Evolutionary conservation across 192 early-diverging fungal species (phyloP), one percentile per base, ranked within the genome.

Genomic region (Backusella circina): DNA sequence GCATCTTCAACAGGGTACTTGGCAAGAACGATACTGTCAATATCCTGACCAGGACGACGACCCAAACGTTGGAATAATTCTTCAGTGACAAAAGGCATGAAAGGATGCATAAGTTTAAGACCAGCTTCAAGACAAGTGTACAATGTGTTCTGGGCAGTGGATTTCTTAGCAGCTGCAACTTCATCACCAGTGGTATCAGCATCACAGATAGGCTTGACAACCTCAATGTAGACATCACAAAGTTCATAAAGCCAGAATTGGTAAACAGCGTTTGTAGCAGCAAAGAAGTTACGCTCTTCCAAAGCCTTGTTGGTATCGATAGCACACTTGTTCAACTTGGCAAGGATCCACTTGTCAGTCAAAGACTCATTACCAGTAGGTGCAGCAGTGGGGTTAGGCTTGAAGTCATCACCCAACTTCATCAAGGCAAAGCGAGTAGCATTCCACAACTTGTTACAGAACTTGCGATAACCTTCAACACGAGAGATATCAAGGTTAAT

Each of bases 371-470:
- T 85, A n/a, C 95, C 95, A 57, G 93, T 91, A 33, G 79, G 82
- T 76, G 81, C 33, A 32, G 51, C 21, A 33, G 84, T 79, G 26
- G 88, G 71, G 26, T 75, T 79, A 2, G 96, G 96, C 77, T 87
- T 88, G 83, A 95, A 99, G 67, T 92, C 90, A 21, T 88, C 89
- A n/a, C 94, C 96, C 18, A 99, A 88, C 88, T 98, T 98, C 87
- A 95, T 91, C 65, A 96, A 78, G n/a, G 94, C 96, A 85, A 99
- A 97, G 71, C 93, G 92, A 32, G 95, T 96, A 1, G 97, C 98
- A 80, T 98, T 98, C 98, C 98, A 99, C 35, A 99, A 83, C 90
- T 99, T 99, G 90, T 98, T 99, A 85, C 97, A 99, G 92, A 98
- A 99, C 87, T 98, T 98, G 84, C 97, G 93, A 89, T 99, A 98